Percentiles rank a stretch among this genome's conserved stretches.
Conservation (phyloP, 2,329 filamentous ascomycete genomes). For the Pyricularia sp. region DNA sequence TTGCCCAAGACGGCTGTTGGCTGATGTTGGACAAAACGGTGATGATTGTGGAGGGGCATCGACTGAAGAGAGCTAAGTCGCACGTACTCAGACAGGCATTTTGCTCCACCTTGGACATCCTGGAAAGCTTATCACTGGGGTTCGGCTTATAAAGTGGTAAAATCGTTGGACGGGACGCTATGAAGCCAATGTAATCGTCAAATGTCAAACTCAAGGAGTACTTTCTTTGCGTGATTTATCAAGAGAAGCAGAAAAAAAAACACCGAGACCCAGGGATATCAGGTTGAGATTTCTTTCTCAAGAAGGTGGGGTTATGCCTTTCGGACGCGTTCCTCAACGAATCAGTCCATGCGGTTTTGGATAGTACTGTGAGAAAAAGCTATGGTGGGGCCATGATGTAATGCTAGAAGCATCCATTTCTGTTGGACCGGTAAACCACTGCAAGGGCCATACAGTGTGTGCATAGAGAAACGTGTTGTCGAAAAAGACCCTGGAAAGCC, state of each 20-base stretch:
- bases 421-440: neutral
- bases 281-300: neutral
- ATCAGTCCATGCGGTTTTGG: neutral
- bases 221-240: neutral
- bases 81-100: constrained; percentile 55
- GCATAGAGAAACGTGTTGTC: neutral
- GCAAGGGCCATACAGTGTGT: neutral
- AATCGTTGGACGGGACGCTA: neutral
- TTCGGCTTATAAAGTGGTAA: constrained; percentile 5
- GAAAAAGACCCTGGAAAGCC: neutral
- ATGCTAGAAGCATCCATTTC: neutral
- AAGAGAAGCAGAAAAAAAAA: neutral
- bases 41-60: constrained; percentile 15
- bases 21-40: neutral
- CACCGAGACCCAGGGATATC: neutral
- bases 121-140: constrained; percentile 13
- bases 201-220: neutral
- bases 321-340: neutral
- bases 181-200: neutral
- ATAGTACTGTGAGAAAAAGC: neutral
- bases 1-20: neutral
- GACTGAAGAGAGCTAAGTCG: neutral
- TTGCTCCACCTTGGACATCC: constrained; percentile 46
- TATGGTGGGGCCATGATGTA: neutral
- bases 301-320: neutral